Percentiles rank a stretch among this genome's conserved stretches.
These are phyloP conservation scores for Clausena lansium DNA, from an alignment of 345 rosid genomes.

Conservation along the genomic window DNA sequence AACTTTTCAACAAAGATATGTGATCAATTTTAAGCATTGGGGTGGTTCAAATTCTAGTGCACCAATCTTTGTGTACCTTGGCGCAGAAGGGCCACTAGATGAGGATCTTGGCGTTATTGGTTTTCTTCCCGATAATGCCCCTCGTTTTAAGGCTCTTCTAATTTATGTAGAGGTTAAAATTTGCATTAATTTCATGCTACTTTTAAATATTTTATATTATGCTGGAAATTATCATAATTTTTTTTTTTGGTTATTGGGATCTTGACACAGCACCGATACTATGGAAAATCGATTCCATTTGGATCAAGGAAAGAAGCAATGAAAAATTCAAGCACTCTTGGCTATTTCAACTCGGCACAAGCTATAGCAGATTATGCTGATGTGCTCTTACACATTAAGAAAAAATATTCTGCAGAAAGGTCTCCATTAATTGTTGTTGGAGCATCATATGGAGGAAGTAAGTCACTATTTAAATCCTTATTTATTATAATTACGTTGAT, in stretches of 20 bases:
- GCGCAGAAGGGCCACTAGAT: slow-evolving; percentile 30
- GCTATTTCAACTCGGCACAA: slow-evolving; percentile 51
- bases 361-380: slow-evolving; percentile 57
- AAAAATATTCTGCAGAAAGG: slow-evolving; percentile 24
- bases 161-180: slow-evolving; percentile 37
- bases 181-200: background rate
- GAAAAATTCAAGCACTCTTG: slow-evolving; percentile 38
- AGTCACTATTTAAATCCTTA: background rate
- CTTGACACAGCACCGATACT: slow-evolving; percentile 37
- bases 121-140: slow-evolving; percentile 32
- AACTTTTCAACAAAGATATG: slow-evolving; percentile 36
- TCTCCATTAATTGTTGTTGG: slow-evolving; percentile 63
- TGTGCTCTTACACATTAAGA: slow-evolving; percentile 44
- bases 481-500: background rate
- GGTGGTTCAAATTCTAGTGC: slow-evolving; percentile 31
- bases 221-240: background rate
- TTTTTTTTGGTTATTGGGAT: no score
- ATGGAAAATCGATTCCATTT: slow-evolving; percentile 47
- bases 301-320: slow-evolving; percentile 42
- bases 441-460: slow-evolving; percentile 83
- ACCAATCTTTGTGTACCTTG: slow-evolving; percentile 38
- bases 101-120: background rate
- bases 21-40: slow-evolving; percentile 37
- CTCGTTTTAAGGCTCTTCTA: slow-evolving; percentile 25
- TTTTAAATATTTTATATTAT: background rate